Percentiles rank a stretch among this genome's conserved stretches.
phyloP scores from a whole-genome alignment of 2,329 filamentous ascomycete species.

The Neoarthrinium moseri region DNA sequence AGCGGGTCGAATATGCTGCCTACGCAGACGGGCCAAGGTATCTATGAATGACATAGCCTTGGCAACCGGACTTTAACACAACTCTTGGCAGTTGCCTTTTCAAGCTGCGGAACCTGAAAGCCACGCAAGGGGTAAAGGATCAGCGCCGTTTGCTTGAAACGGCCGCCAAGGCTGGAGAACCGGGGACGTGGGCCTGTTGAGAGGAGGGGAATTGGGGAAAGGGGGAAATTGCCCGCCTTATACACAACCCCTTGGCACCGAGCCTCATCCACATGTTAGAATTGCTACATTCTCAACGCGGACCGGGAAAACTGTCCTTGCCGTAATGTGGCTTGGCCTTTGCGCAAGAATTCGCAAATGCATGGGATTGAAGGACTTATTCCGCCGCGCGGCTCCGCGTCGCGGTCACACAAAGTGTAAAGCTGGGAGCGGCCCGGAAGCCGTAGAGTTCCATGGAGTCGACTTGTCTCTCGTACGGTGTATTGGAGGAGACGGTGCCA shows the following conservation, averaged over 20 bases:
- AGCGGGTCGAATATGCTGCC: neutral
- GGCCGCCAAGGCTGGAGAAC: conserved; percentile 6
- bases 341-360: neutral
- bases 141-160: conserved; percentile 5
- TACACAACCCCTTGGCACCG: neutral
- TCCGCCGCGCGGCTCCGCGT: conserved; percentile 1
- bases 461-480: neutral
- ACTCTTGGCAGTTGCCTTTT: conserved; percentile 5
- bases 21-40: neutral
- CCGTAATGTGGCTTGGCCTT: conserved; percentile 2
- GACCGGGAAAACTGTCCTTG: too few relatives aligned
- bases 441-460: neutral
- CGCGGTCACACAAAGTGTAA: too few relatives aligned
- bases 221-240: neutral
- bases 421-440: conserved; percentile 1
- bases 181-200: conserved; percentile 4
- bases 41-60: neutral
- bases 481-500: neutral
- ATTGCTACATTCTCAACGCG: too few relatives aligned
- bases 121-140: conserved; percentile 3
- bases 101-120: neutral
- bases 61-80: neutral
- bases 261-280: neutral
- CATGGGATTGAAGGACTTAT: conserved; percentile 9
- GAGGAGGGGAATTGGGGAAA: neutral